Evolutionary conservation across 768 basidiomycete species (phyloP).

Genomic region (Auriscalpium orientale): DNA sequence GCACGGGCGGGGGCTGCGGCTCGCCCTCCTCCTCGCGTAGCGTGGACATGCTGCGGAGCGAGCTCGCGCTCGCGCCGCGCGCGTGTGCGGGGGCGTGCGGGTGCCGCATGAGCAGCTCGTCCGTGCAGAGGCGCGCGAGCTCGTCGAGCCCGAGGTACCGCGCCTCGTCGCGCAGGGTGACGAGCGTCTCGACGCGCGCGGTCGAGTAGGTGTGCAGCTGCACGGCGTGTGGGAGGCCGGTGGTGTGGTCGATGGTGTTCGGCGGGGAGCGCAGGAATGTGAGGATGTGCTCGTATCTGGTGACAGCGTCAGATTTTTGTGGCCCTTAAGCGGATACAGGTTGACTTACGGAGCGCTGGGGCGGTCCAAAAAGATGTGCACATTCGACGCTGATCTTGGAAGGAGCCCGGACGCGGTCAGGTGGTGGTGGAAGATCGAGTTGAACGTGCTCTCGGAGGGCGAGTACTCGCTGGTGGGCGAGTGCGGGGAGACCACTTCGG

Average conservation of each 20-base stretch:
- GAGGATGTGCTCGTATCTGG: slow-evolving; percentile 65
- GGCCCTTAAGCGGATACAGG: background rate
- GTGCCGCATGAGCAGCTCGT: slow-evolving; percentile 50
- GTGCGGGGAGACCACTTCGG: slow-evolving; percentile 44
- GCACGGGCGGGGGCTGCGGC: background rate
- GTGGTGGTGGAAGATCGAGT: slow-evolving; percentile 52
- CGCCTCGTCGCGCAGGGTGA: slow-evolving; percentile 77
- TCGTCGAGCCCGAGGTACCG: slow-evolving; percentile 62
- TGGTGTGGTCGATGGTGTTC: slow-evolving; percentile 36
- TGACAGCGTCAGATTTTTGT: background rate
- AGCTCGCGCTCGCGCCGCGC: slow-evolving; percentile 45
- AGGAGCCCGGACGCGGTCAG: slow-evolving; percentile 53
- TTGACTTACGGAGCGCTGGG: slow-evolving; percentile 68
- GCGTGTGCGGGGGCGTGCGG: slow-evolving; percentile 27
- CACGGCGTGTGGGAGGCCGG: slow-evolving; percentile 52
- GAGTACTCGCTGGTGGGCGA: slow-evolving; percentile 48
- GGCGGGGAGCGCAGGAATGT: slow-evolving; percentile 60
- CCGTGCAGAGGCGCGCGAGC: slow-evolving; percentile 56
- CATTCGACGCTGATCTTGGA: slow-evolving; percentile 31
- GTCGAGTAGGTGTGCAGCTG: slow-evolving; percentile 35
- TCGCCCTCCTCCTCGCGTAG: slow-evolving; percentile 43
- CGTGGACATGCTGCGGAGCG: slow-evolving; percentile 53
- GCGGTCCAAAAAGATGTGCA: slow-evolving; percentile 76
- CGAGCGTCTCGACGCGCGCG: slow-evolving; percentile 46
- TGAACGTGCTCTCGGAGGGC: slow-evolving; percentile 28